phyloP scores from a whole-genome alignment of 257 asterid species.

The Solanum corneliomulleri region DNA sequence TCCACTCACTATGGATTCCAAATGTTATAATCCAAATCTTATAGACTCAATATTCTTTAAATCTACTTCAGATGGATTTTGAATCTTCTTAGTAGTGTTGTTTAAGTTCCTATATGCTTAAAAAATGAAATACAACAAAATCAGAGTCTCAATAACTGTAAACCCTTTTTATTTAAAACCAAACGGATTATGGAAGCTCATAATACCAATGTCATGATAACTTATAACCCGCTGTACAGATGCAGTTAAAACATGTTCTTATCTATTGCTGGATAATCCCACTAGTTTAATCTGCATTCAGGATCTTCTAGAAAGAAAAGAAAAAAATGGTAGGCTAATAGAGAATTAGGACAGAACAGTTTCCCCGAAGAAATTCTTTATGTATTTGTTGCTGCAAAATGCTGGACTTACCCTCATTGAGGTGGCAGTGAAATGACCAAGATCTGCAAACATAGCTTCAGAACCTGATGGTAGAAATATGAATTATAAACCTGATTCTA shows the following conservation, averaged over 20 bases:
- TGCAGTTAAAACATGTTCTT: neutral
- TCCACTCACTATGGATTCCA: neutral
- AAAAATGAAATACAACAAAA: neutral
- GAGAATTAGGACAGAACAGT: neutral
- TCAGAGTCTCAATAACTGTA: neutral
- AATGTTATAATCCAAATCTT: neutral
- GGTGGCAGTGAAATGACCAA: slow-evolving; percentile 81
- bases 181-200: neutral
- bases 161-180: neutral
- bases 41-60: neutral
- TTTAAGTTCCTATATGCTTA: neutral
- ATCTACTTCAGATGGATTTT: neutral
- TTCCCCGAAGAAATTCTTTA: neutral
- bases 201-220: neutral
- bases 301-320: neutral
- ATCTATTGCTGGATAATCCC: neutral
- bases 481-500: neutral
- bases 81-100: neutral
- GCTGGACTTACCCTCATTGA: slow-evolving; percentile 56
- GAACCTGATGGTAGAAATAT: slow-evolving; percentile 47
- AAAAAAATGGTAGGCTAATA: neutral
- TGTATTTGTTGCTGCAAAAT: slow-evolving; percentile 1
- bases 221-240: neutral
- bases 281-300: neutral
- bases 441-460: slow-evolving; percentile 98